Evolutionary conservation across 2,329 filamentous ascomycete genomes (phyloP), one percentile per base, ranked within the genome.

Genomic region (Torrubiella hemipterigena): DNA sequence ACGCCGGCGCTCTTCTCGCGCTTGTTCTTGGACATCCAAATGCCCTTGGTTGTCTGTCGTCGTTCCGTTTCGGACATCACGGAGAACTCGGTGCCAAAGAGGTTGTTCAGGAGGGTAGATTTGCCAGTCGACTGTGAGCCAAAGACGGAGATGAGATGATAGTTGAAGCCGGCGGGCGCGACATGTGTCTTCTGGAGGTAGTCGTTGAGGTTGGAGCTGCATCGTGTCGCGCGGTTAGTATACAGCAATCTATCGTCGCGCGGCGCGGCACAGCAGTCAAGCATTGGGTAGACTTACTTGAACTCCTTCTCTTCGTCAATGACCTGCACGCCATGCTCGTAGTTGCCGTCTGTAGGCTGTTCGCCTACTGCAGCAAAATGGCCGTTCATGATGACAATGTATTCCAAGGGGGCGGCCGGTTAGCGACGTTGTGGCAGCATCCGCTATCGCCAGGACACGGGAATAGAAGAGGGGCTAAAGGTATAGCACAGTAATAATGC

Each of bases 21-120:
- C 65, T 93, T 94, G 61, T 96, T 96, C 65, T 94, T 93, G 42
- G 87, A 93, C 80, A 98, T 81, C 91, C 91, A 98, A 54, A 98
- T 98, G 51, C 91, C 91, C 66, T 96, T 98, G 27, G 91, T 98
- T 0, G 91, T 98, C 67, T 98, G 91, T 39, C 86, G 78, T 42
- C 91, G 76, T 56, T 95, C 86, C 39, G 77, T 70, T 67, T 98
- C 91, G 46, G 85, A 84, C 91, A 98, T 98, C 52, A 98, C 89
- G 44, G 85, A 89, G 63, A 98, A 98, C 35, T 87, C 72, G 43
- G 91, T 98, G 40, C 85, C 84, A 54, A 98, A 98, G 35, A 98
- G 77, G 58, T 89, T 70, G 64, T 98, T 98, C 42, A 98, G 76
- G 27, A 98, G 71, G 6, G 91, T 98, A 27, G 91, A 96, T 64